Conservation (phyloP, 805 yeast species). For the Wickerhamiella slavikovae region DNA sequence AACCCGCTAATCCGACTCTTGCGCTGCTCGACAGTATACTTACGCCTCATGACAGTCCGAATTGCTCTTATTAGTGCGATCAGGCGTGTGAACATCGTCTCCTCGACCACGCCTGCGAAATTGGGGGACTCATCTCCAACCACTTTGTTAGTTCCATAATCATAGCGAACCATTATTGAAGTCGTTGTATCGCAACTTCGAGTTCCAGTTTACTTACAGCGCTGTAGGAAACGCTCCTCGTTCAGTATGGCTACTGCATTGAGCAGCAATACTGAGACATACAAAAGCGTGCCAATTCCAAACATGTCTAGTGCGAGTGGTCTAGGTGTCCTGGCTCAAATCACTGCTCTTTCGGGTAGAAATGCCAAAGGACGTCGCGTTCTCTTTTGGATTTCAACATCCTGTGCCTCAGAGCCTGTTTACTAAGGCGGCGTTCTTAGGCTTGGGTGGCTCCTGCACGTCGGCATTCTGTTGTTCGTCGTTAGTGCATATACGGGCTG, state of each 20-base stretch:
- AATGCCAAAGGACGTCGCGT: no score
- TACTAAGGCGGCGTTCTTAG: no score
- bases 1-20: no score
- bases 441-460: no score
- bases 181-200: neutral
- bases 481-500: no score
- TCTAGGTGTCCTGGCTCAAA: neutral
- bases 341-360: no score
- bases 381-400: no score
- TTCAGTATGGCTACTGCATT: conserved; percentile 62
- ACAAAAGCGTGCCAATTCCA: conserved; percentile 19
- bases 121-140: conserved; percentile 23
- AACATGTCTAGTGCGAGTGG: conserved; percentile 18
- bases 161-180: no score
- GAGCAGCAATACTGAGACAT: conserved; percentile 27
- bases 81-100: conserved; percentile 34
- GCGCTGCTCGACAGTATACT: conserved; percentile 13
- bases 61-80: conserved; percentile 51
- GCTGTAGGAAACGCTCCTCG: conserved; percentile 57
- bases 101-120: conserved; percentile 24
- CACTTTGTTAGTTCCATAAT: conserved; percentile 16
- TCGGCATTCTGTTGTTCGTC: no score
- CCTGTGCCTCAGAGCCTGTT: no score
- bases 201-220: conserved; percentile 23
- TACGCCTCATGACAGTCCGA: conserved; percentile 51